Percentiles rank a stretch among this genome's conserved stretches.
Conservation (phyloP, 1,284 basidiomycete species). For the Boletellus dicymbophilus region DNA sequence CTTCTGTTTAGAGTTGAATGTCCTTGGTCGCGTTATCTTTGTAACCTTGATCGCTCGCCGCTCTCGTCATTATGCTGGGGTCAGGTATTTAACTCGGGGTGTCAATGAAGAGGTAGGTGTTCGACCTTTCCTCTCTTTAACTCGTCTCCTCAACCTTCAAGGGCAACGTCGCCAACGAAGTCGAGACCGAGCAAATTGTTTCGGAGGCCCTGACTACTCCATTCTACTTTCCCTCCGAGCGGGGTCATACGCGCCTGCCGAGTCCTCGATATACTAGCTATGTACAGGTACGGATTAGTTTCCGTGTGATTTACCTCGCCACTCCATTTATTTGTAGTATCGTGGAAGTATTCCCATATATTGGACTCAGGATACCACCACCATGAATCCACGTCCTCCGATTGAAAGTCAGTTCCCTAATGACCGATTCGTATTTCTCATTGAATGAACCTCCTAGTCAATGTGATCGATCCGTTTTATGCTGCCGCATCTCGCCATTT, state of each 20-base stretch:
- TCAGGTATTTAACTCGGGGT: conserved; percentile 93
- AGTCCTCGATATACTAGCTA: conserved; percentile 93
- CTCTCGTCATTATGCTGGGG: conserved; percentile 95
- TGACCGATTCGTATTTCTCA: not conserved
- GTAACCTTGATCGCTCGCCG: conserved; percentile 93
- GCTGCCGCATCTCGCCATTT: conserved; percentile 94
- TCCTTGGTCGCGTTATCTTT: conserved; percentile 90
- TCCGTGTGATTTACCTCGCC: not conserved
- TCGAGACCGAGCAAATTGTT: conserved; percentile 99
- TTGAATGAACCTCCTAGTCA: conserved; percentile 55
- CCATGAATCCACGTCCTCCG: conserved; percentile 90
- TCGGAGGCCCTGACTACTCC: conserved; percentile 92
- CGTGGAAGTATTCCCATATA: conserved; percentile 95
- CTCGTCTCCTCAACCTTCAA: conserved; percentile 33
- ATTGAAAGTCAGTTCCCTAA: conserved; percentile 86
- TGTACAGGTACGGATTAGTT: conserved; percentile 62
- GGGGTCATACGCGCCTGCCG: conserved; percentile 48
- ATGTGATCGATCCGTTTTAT: conserved; percentile 95
- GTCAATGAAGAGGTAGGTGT: conserved; percentile 81
- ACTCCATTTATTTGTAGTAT: conserved; percentile 53
- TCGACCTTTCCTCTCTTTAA: not conserved
- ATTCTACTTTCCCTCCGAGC: conserved; percentile 69
- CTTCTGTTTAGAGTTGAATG: conserved; percentile 78
- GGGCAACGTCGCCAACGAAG: conserved; percentile 99
- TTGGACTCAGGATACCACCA: conserved; percentile 94